These are phyloP conservation scores for Galerina marginata DNA, from an alignment of 768 basidiomycete species.

Conservation along the genomic window DNA sequence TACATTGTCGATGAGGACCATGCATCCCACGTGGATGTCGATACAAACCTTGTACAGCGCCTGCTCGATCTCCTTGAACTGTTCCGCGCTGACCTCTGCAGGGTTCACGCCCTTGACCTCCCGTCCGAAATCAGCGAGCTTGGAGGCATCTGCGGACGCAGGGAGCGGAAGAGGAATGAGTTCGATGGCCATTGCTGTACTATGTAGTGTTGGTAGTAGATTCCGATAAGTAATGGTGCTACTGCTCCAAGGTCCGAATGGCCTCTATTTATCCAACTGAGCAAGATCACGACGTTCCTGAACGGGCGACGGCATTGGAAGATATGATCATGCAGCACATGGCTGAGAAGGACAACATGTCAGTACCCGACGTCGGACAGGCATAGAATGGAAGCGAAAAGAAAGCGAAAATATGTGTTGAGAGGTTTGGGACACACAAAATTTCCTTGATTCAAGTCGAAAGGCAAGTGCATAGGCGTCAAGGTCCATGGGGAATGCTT, in stretches of 20 bases:
- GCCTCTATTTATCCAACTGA: slow-evolving; percentile 13
- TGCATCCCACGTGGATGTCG: neutral
- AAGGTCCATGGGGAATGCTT: too few relatives aligned
- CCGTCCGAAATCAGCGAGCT: slow-evolving; percentile 75
- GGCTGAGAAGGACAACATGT: too few relatives aligned
- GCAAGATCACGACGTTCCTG: neutral
- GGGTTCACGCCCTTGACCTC: slow-evolving; percentile 79
- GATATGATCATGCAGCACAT: too few relatives aligned
- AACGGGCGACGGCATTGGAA: too few relatives aligned
- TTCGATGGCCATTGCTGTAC: slow-evolving; percentile 65
- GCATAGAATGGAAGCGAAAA: too few relatives aligned
- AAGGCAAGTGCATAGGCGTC: too few relatives aligned
- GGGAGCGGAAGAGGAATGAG: slow-evolving; percentile 72
- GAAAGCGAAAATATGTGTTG: too few relatives aligned
- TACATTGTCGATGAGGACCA: neutral
- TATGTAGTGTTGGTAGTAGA: neutral
- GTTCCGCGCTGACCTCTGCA: slow-evolving; percentile 57
- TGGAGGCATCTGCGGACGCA: slow-evolving; percentile 67
- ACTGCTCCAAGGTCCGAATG: slow-evolving; percentile 7
- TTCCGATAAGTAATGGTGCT: neutral
- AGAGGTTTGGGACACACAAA: too few relatives aligned
- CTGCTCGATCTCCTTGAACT: slow-evolving; percentile 71
- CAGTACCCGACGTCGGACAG: too few relatives aligned
- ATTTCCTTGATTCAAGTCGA: too few relatives aligned
- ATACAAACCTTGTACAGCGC: slow-evolving; percentile 75